phyloP scores from a whole-genome alignment of 768 basidiomycete species.

The Russula griseocarnosa region DNA sequence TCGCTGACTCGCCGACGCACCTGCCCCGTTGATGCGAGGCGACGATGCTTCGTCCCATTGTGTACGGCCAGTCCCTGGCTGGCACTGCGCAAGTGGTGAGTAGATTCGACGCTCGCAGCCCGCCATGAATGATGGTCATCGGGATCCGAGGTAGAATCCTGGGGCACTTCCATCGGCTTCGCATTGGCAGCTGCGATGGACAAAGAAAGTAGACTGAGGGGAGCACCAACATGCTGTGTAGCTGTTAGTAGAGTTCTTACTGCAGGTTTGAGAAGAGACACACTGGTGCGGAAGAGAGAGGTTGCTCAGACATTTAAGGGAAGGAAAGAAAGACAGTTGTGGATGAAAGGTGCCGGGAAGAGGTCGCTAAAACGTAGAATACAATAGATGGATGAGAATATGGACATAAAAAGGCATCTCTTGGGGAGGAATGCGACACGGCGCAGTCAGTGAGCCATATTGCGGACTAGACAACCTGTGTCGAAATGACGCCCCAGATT shows the following conservation, averaged over 20 bases:
- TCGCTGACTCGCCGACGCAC: constrained; percentile 70
- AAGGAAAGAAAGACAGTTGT: neutral
- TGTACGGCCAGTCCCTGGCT: constrained; percentile 31
- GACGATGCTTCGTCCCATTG: constrained; percentile 51
- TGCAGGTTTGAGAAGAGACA: constrained; percentile 4
- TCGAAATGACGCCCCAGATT: neutral
- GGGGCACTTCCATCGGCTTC: constrained; percentile 42
- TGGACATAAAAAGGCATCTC: constrained; percentile 27
- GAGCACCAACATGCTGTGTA: constrained; percentile 16
- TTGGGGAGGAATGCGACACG: constrained; percentile 3
- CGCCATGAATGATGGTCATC: constrained; percentile 22
- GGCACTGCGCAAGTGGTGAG: constrained; percentile 20
- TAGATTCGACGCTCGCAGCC: constrained; percentile 14
- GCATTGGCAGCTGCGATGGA: constrained; percentile 58
- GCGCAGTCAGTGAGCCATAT: constrained; percentile 27
- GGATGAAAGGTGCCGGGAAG: constrained; percentile 5
- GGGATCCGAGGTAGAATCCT: constrained; percentile 27
- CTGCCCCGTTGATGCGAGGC: constrained; percentile 68
- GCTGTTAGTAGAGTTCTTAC: neutral
- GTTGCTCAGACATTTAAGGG: constrained; percentile 20
- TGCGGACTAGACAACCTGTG: neutral
- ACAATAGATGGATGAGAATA: constrained; percentile 19
- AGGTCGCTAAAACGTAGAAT: constrained; percentile 16
- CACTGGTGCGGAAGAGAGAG: constrained; percentile 8
- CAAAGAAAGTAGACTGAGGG: constrained; percentile 59